A percentile compares a stretch with the other conserved stretches of the same genome.
phyloP scores from a whole-genome alignment of 768 basidiomycete species.

The Rhodotorula sphaerocarpa region DNA sequence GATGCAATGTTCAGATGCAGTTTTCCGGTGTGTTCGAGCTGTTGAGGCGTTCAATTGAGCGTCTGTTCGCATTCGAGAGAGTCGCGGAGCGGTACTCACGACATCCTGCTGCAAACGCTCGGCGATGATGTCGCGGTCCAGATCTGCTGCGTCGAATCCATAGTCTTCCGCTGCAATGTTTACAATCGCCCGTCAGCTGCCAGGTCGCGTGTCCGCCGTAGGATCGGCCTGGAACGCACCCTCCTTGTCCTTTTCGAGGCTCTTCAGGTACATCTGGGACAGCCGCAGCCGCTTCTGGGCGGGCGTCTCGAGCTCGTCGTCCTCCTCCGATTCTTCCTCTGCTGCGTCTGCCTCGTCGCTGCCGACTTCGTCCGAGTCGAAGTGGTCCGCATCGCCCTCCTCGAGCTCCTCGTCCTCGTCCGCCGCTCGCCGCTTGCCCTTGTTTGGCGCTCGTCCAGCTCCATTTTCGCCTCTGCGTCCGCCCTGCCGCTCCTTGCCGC shows the following conservation, averaged over 20 bases:
- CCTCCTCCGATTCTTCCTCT: slow-evolving; percentile 52
- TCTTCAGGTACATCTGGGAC: slow-evolving; percentile 81
- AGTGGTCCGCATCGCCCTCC: slow-evolving; percentile 18
- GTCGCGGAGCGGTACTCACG: slow-evolving; percentile 39
- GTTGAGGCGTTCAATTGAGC: neutral
- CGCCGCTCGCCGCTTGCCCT: slow-evolving; percentile 21
- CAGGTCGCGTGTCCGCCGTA: too few species aligned
- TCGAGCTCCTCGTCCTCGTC: slow-evolving; percentile 28
- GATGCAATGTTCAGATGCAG: slow-evolving; percentile 73
- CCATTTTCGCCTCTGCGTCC: neutral
- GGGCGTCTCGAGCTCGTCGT: slow-evolving; percentile 80
- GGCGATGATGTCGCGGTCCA: slow-evolving; percentile 86
- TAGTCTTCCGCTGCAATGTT: slow-evolving; percentile 59
- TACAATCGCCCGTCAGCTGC: too few species aligned
- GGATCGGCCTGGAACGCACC: too few species aligned
- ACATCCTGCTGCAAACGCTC: slow-evolving; percentile 87
- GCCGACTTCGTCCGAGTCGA: slow-evolving; percentile 39
- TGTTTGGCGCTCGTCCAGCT: neutral
- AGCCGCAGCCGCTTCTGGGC: slow-evolving; percentile 85
- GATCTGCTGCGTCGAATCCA: slow-evolving; percentile 88
- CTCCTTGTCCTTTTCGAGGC: slow-evolving; percentile 68
- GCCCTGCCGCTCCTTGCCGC: neutral
- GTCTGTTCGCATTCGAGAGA: neutral
- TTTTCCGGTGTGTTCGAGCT: slow-evolving; percentile 75
- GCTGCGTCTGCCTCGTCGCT: slow-evolving; percentile 42